Evolutionary conservation across 352 stramenopile genomes (phyloP), one percentile per base, ranked within the genome.

Genomic region (Pythium aquatile): DNA sequence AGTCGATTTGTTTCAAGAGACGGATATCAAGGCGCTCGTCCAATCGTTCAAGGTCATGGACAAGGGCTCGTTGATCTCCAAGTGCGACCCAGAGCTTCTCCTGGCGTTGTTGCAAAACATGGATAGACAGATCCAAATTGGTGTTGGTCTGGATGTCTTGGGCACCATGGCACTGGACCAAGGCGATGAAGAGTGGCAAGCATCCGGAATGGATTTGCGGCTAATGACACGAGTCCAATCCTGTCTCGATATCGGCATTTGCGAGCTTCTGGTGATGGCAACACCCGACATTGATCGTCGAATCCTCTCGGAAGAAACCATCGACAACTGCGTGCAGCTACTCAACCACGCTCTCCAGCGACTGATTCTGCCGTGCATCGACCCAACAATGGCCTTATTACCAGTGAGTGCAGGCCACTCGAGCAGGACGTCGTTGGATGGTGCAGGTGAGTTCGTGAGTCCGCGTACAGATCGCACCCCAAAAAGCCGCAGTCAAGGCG

Each of bases 261-360:
- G 80, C 39, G 77, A 89, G 63, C 70, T 96, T 2, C 72, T 90
- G 17, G 52, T 96, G 40, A 90, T 94, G 68, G 79, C 83, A 9
- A 83, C 85, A 11, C 70, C 69, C 5, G 70, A 83, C 9, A 85
- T 94, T 60, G 85, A 96, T 24, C 74, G 85, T 13, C 68, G 85
- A 35, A 58, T 90, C 55, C 68, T 96, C 0, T 92, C 86, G 0
- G 88, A 96, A 63, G 88, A 94, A n/a, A 79, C 29, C 13, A 93
- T 96, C 58, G 81, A 95, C 35, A 87, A 89, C 47, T 96, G 83
- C 56, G 77, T 90, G 30, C 70, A 85, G 60, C 61, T 94, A 13
- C 66, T 94, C 16, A 79, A 79, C 52, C 78, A 88, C 33, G 57
- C 78, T 1, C 69, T 91, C 47, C 77, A 86, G 11, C 70, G 68